Conservation (phyloP, 768 basidiomycete genomes). For the Russula earlei region DNA sequence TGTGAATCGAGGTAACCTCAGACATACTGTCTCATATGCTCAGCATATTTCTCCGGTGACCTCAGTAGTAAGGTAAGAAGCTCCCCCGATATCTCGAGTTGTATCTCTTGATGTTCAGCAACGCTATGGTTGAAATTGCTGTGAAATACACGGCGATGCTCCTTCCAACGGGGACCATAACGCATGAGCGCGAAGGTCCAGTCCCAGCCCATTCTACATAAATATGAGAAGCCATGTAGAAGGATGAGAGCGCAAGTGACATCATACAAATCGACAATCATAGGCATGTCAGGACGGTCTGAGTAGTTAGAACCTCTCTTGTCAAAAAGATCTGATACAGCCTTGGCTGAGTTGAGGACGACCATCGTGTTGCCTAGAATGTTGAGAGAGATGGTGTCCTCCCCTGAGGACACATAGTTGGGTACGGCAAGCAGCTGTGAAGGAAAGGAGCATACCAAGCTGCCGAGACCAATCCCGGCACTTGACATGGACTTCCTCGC, state of each 20-base stretch:
- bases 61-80: conserved; percentile 17
- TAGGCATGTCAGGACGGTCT: conserved; percentile 22
- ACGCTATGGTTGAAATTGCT: conserved; percentile 18
- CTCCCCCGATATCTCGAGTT: conserved; percentile 11
- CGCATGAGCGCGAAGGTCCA: conserved; percentile 21
- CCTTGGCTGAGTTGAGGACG: conserved; percentile 20
- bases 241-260: background rate
- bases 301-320: conserved; percentile 23
- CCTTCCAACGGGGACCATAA: conserved; percentile 21
- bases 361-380: conserved; percentile 18
- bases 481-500: conserved; percentile 15
- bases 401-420: background rate
- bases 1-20: background rate
- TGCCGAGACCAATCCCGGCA: conserved; percentile 21
- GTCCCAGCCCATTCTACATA: conserved; percentile 21
- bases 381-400: conserved; percentile 17
- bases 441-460: conserved; percentile 16
- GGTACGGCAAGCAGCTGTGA: background rate
- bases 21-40: conserved; percentile 16
- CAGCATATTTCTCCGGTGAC: conserved; percentile 14
- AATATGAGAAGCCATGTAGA: background rate
- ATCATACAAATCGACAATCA: conserved; percentile 20
- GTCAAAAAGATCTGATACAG: conserved; percentile 21
- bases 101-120: conserved; percentile 10
- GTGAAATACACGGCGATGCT: conserved; percentile 22